Conservation (phyloP, 1,139 yeast species). For the Komagataea norvegica region DNA sequence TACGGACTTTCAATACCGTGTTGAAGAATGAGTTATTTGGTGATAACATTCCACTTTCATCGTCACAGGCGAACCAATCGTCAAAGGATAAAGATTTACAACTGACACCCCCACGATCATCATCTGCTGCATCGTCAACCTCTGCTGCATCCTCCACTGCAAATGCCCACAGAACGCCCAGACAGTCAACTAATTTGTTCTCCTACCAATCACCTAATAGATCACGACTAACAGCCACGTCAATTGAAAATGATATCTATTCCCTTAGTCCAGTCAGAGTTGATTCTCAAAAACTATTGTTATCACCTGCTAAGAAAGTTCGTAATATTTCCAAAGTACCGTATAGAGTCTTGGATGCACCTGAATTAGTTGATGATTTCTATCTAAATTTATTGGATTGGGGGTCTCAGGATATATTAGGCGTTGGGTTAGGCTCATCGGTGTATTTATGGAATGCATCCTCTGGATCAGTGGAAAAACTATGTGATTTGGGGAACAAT, state of each 20-base stretch:
- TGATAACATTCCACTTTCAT: conserved; percentile 43
- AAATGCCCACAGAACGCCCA: conserved; percentile 37
- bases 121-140: conserved; percentile 11
- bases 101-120: conserved; percentile 22
- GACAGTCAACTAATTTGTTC: conserved; percentile 56
- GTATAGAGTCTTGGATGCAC: conserved; percentile 92
- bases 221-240: conserved; percentile 49
- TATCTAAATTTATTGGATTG: conserved; percentile 90
- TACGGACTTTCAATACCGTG: conserved; percentile 79
- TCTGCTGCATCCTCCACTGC: conserved; percentile 6
- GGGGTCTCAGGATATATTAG: conserved; percentile 87
- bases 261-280: conserved; percentile 85
- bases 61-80: conserved; percentile 12
- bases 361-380: conserved; percentile 90
- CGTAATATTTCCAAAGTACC: conserved; percentile 83
- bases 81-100: conserved; percentile 11
- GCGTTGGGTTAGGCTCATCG: conserved; percentile 85
- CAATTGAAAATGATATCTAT: conserved; percentile 67
- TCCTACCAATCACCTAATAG: conserved; percentile 69
- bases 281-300: conserved; percentile 72
- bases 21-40: conserved; percentile 90
- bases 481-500: conserved; percentile 60
- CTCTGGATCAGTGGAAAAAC: conserved; percentile 75
- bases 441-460: conserved; percentile 91
- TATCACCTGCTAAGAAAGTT: conserved; percentile 78